Percentiles rank a stretch among this genome's conserved stretches.
Conservation (phyloP, 306 rosid species). For the Begonia peltatifolia region DNA sequence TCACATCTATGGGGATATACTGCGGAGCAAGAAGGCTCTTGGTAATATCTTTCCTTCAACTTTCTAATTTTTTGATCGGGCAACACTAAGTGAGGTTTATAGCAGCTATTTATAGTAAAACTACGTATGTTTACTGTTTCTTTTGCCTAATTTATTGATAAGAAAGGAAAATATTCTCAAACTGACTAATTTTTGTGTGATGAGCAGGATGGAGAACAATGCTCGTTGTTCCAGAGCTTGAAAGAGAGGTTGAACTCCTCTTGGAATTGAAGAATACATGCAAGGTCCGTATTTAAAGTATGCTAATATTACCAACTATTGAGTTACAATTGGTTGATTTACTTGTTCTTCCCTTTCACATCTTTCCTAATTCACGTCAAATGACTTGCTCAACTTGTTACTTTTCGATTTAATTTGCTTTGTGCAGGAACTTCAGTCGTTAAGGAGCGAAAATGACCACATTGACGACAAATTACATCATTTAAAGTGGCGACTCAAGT, state of each 20-base stretch:
- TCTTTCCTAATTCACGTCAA: no score
- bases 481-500: conserved; percentile 74
- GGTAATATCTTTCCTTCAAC: conserved; percentile 30
- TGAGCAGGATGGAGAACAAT: conserved; percentile 97
- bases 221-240: conserved; percentile 97
- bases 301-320: no score
- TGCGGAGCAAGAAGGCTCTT: conserved; percentile 94
- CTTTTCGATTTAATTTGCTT: neutral
- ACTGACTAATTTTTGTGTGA: no score
- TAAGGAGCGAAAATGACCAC: conserved; percentile 65
- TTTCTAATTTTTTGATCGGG: no score
- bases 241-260: conserved; percentile 81
- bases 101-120: no score
- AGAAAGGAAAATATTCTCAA: no score
- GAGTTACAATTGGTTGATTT: no score
- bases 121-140: no score
- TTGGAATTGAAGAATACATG: conserved; percentile 65
- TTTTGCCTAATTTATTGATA: no score
- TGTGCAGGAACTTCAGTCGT: conserved; percentile 54
- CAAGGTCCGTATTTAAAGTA: conserved; percentile 32
- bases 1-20: conserved; percentile 94
- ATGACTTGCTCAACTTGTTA: no score
- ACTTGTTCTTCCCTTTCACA: no score
- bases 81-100: no score
- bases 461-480: conserved; percentile 81